phyloP scores from a whole-genome alignment of 1,284 basidiomycete genomes.

The Naganishia cerealis region DNA sequence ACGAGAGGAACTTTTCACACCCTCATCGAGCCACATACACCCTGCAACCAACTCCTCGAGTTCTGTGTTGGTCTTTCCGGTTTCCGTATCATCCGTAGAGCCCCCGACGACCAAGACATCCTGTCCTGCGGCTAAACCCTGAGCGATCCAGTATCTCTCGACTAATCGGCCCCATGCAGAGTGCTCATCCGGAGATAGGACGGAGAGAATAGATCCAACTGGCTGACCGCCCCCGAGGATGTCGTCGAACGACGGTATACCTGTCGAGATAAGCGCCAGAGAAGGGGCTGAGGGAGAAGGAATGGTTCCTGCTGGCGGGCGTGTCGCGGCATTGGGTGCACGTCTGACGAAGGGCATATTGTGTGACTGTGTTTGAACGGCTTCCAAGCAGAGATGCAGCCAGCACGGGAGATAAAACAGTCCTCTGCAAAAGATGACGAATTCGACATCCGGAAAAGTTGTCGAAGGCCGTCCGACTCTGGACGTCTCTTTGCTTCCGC shows the following conservation, averaged over 20 bases:
- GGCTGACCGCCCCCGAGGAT: conserved; percentile 91
- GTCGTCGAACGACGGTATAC: conserved; percentile 92
- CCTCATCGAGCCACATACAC: conserved; percentile 72
- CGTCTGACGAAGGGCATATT: conserved; percentile 25
- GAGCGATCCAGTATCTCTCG: conserved; percentile 81
- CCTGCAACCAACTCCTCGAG: conserved; percentile 60
- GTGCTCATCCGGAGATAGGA: conserved; percentile 77
- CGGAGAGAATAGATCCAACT: conserved; percentile 69
- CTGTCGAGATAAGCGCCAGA: conserved; percentile 74
- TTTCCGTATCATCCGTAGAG: conserved; percentile 54
- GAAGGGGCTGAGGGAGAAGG: conserved; percentile 64
- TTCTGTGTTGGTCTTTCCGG: conserved; percentile 36
- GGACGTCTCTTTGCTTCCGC: not conserved
- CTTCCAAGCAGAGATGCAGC: no score
- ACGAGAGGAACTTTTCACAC: conserved; percentile 36
- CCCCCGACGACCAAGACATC: conserved; percentile 67
- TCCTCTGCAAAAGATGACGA: conserved; percentile 1
- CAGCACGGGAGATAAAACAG: not conserved
- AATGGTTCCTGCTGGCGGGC: conserved; percentile 60
- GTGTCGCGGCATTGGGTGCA: conserved; percentile 19
- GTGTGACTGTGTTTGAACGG: not conserved
- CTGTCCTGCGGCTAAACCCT: conserved; percentile 76
- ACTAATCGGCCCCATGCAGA: conserved; percentile 83
- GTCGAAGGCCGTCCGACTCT: not conserved
- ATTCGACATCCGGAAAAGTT: conserved; percentile 1